These are phyloP conservation scores for Carex pumila DNA, from an alignment of 176 grass and related monocot species.

Conservation along the genomic window DNA sequence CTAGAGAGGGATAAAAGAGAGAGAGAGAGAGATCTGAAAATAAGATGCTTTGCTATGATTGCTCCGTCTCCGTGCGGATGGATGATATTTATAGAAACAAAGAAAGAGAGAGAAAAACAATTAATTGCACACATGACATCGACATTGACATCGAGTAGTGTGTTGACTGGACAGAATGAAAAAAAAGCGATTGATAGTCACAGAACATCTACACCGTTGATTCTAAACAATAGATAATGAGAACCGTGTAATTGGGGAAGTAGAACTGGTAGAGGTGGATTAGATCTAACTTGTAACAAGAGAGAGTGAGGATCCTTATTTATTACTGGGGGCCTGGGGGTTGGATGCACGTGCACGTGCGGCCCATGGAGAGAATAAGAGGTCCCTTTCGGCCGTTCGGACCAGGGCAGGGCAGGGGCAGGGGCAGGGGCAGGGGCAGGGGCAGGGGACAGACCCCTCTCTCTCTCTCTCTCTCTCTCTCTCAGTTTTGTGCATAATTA, in stretches of 20 bases:
- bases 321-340: neutral
- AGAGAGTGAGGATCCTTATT: no score
- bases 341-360: slow-evolving; percentile 14
- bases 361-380: neutral
- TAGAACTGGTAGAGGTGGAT: neutral
- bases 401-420: neutral
- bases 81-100: slow-evolving; percentile 2
- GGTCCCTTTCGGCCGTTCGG: neutral
- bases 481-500: neutral
- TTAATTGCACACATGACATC: neutral
- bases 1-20: neutral
- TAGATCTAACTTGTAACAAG: no score
- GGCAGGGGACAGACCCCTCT: no score
- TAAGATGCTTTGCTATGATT: neutral
- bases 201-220: neutral
- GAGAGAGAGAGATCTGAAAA: neutral
- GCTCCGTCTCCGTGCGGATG: neutral
- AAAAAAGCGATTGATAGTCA: neutral
- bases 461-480: neutral
- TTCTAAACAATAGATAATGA: neutral
- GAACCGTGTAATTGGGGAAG: neutral
- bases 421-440: neutral
- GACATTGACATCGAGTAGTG: neutral
- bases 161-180: no score
- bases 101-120: neutral